Evolutionary conservation across 768 basidiomycete species (phyloP).

Genomic region (Suillus hirtellus): DNA sequence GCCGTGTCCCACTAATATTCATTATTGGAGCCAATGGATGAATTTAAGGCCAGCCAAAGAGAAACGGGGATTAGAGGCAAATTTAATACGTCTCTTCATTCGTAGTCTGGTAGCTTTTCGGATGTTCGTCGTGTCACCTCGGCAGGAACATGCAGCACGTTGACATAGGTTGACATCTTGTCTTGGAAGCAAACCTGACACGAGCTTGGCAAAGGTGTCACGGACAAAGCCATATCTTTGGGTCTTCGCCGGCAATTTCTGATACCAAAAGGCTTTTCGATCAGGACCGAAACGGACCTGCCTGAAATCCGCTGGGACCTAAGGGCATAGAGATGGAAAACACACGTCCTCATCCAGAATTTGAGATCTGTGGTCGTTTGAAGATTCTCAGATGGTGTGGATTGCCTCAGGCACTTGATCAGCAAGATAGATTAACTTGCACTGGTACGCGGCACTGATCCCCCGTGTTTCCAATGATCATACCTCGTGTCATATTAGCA

Average conservation of each 20-base stretch:
- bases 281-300: background rate
- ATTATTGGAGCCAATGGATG: background rate
- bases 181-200: background rate
- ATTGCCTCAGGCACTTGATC: background rate
- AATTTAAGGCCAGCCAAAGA: background rate
- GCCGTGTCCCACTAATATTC: background rate
- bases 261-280: background rate
- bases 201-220: background rate
- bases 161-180: slow-evolving; percentile 16
- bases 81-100: background rate
- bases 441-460: background rate
- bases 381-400: background rate
- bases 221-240: background rate
- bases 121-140: slow-evolving; percentile 23
- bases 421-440: background rate
- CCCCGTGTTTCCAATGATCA: no score
- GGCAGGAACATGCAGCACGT: slow-evolving; percentile 24
- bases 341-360: background rate
- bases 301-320: background rate
- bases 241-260: background rate
- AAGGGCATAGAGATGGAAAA: background rate
- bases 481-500: slow-evolving; percentile 26
- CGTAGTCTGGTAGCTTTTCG: background rate
- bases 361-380: background rate
- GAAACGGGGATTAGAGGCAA: background rate